These are phyloP conservation scores for Nectriaceae sp. DNA, from an alignment of 2,329 filamentous ascomycete genomes.

Conservation along the genomic window DNA sequence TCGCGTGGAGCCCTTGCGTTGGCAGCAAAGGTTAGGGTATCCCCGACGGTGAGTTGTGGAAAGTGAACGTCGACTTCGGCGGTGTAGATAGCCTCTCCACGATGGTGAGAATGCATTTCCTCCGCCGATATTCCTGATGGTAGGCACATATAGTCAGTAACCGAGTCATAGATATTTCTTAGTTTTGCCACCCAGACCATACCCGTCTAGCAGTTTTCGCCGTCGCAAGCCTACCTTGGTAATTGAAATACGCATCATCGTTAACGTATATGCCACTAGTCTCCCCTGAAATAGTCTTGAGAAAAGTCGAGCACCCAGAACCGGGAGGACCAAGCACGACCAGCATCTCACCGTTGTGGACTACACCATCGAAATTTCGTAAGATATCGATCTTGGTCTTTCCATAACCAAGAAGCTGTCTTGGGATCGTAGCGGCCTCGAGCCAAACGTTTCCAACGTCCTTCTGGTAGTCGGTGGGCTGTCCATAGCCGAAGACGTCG, in stretches of 20 bases:
- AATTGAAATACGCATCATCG: conserved; percentile 71
- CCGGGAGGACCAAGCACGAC: conserved; percentile 71
- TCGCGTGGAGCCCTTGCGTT: conserved; percentile 48
- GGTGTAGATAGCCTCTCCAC: conserved; percentile 81
- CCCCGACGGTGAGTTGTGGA: conserved; percentile 70
- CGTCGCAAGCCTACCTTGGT: conserved; percentile 60
- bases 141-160: too few relatives aligned
- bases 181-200: too few relatives aligned
- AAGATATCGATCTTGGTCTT: conserved; percentile 63
- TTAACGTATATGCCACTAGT: conserved; percentile 75
- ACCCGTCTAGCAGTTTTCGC: too few relatives aligned
- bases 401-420: too few relatives aligned
- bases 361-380: conserved; percentile 63
- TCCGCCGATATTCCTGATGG: neutral
- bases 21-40: conserved; percentile 75
- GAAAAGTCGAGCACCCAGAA: conserved; percentile 74
- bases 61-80: conserved; percentile 81
- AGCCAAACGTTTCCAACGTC: conserved; percentile 61
- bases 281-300: conserved; percentile 80
- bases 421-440: too few relatives aligned
- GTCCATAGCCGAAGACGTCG: conserved; percentile 68
- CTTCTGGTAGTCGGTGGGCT: conserved; percentile 68
- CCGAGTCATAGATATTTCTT: too few relatives aligned
- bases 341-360: conserved; percentile 69
- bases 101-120: conserved; percentile 61